These are phyloP conservation scores for Penicillium sp. DNA, from an alignment of 2,329 filamentous ascomycete species.

Conservation along the genomic window DNA sequence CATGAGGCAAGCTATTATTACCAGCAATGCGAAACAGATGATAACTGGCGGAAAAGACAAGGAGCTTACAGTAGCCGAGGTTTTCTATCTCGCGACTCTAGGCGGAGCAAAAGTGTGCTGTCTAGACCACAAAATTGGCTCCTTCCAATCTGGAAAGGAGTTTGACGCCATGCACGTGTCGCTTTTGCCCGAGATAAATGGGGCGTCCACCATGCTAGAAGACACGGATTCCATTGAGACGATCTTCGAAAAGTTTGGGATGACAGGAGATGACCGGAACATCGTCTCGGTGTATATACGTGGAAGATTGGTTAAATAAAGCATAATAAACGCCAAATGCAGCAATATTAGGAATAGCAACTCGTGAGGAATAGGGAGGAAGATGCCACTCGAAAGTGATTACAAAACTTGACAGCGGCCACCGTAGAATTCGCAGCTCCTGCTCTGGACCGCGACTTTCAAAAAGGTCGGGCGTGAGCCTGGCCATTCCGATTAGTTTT, in stretches of 20 bases:
- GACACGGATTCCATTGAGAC: constrained; percentile 44
- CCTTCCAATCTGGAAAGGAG: constrained; percentile 56
- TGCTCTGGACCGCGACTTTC: no score
- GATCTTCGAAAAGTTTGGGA: constrained; percentile 61
- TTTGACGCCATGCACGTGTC: constrained; percentile 58
- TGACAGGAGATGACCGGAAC: constrained; percentile 64
- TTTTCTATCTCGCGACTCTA: constrained; percentile 58
- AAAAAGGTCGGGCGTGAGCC: no score
- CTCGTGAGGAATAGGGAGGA: no score
- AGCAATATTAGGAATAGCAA: no score
- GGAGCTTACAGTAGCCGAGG: constrained; percentile 48
- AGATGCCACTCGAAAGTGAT: no score
- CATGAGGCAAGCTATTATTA: constrained; percentile 51
- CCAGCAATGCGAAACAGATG: constrained; percentile 34
- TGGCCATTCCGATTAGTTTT: no score
- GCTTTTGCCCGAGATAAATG: constrained; percentile 29
- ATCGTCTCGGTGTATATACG: constrained; percentile 53
- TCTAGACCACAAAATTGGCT: constrained; percentile 50
- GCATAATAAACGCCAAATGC: no score
- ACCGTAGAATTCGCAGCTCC: no score
- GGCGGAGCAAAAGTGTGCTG: constrained; percentile 59
- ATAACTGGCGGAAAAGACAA: constrained; percentile 36
- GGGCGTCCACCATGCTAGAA: constrained; percentile 52
- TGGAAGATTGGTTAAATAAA: constrained; percentile 28
- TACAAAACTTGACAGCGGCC: no score